Evolutionary conservation across 169 alveolate genomes (phyloP), one percentile per base, ranked within the genome.

Genomic region (Nephromyces sp.): DNA sequence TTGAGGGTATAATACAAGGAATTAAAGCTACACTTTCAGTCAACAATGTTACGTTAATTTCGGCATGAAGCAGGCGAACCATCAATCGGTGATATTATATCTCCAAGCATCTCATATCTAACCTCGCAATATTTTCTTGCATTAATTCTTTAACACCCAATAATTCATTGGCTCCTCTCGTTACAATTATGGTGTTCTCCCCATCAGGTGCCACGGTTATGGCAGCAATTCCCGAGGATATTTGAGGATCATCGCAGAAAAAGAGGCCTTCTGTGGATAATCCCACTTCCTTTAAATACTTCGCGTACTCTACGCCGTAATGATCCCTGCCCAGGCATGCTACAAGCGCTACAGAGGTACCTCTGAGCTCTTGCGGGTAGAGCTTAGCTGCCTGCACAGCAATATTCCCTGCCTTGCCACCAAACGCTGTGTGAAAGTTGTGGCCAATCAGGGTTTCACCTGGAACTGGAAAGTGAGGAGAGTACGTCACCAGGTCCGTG

Each of bases 341-440:
- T 29, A 78, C 31, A 66, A 78, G 33, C 63, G 79, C 79, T 15
- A 78, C 80, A 15, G 57, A 32, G 15, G 57, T 24, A 27, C 64
- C 1, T 24, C 0, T 3, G 15, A n/a, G 57, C 28, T 21, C 72
- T 22, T 62, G 74, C 22, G 72, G 21, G 68, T 25, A 21, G 27
- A 77, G 52, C 30, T 70, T 73, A 24, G 80, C 80, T 24, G 74
- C 80, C 51, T 72, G 80, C 22, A 75, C 84, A 25, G 84, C 84
- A 43, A 69, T 79, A 68, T 78, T 78, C 29, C 81, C 80, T 15
- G 77, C 84, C 52, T 78, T 78, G 57, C 84, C 84, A 22, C 84
- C 84, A 63, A 24, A 66, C 61, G 51, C 43, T 25, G 51, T 66
- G 51, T 32, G 75, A n/a, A 72, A 24, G 22, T 32, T 5, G 6